Base-by-base conservation (phyloP, 2,329 filamentous ascomycete genomes). In the Canariomyces notabilis region DNA sequence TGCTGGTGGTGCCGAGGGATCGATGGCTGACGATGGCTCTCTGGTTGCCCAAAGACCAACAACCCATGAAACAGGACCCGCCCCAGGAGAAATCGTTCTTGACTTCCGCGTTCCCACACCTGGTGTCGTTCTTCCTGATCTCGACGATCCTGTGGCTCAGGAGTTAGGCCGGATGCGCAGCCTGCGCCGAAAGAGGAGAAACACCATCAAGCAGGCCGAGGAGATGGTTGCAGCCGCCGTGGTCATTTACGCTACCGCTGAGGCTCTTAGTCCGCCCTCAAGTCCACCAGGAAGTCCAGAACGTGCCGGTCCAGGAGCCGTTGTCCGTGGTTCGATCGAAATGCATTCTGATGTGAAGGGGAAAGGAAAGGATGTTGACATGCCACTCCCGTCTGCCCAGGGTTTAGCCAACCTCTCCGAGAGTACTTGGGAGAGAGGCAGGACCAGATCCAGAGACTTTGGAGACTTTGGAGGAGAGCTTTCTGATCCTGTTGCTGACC, bases 171-270 rank as follows among this genome's bases (percentile, higher is more conserved):
- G 70, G 37, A 67, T 64, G 18, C 68, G 64, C 44, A 74, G 67
- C 37, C 56, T 76, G 15, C 68, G 67, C 44, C 70, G 69, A 42
- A 71, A 70, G 52, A 67, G 70, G 44, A 72, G 67, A 48, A 63
- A 69, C 48, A 67, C 67, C n/a, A 61, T 73, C 26, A 67, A 66
- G 31, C 63, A 70, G 14, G 71, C 70, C 14, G 75, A 79, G 58
- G 76, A 79, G 48, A 69, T 71, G 26, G 62, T 78, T 23, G 76
- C 76, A 26, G 72, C 75, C 26, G 76, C 73, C 12, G 75, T 77
- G 19, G 68, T 77, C 19, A 69, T 79, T 16, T 76, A 75, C 50
- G 75, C 76, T 32, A 67, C 74, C 7, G 73, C 68, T 26, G 72
- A 74, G 50, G 68, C 66, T 35, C 58, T 77, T 47, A 73, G 68